Conservation (phyloP, 2,329 filamentous ascomycete species). For the Nothophaeocryptopus gaeumannii region DNA sequence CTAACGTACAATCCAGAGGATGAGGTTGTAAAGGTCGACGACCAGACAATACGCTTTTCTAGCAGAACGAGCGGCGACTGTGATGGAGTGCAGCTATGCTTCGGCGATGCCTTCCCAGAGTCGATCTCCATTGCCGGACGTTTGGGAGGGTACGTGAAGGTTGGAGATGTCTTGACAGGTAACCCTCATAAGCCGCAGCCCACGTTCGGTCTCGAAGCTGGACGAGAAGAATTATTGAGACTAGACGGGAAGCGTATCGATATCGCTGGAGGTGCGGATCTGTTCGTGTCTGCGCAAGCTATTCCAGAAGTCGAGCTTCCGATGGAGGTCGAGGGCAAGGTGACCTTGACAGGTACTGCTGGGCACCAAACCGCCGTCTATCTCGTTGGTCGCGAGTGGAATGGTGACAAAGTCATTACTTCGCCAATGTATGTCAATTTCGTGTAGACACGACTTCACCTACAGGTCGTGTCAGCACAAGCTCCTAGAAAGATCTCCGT, state of each 20-base stretch:
- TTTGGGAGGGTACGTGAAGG: constrained; percentile 5
- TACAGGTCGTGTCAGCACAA: no score
- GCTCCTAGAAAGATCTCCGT: no score
- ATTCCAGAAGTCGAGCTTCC: neutral
- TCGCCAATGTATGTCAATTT: neutral
- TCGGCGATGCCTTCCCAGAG: neutral
- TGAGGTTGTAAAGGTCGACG: neutral
- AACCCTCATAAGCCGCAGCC: constrained; percentile 4
- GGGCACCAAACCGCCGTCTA: neutral
- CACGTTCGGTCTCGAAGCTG: neutral
- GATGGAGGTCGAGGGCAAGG: neutral
- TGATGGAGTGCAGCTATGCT: constrained; percentile 5
- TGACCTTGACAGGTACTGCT: neutral
- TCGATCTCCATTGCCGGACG: neutral
- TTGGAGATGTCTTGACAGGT: constrained; percentile 1
- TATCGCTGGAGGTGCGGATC: neutral
- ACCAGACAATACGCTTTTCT: neutral
- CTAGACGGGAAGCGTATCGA: neutral
- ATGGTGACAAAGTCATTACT: neutral
- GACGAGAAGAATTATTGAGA: neutral
- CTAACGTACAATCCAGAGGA: constrained; percentile 4
- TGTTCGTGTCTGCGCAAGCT: constrained; percentile 1
- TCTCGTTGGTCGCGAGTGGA: neutral
- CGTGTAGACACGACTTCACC: no score
- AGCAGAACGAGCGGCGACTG: constrained; percentile 9